Base-by-base conservation (phyloP, 1,139 yeast species). In the Saccharomyces hybrid region DNA sequence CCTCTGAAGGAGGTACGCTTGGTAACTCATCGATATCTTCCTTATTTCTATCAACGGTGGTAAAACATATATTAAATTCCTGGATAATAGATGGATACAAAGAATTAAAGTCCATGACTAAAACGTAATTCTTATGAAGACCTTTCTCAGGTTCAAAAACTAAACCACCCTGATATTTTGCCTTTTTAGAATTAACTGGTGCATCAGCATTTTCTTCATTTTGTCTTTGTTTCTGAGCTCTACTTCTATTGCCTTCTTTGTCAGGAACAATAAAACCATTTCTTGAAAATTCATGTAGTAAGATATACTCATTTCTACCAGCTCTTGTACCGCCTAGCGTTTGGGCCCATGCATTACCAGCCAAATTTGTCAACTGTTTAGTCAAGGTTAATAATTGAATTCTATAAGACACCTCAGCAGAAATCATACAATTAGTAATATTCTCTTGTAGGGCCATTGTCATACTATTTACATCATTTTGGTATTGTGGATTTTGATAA, bases 111-210 rank as follows among this genome's bases (percentile, higher is more conserved):
- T 95, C 99, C 98, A 95, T 91, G 29, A 95, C 99, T 62, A 93
- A 73, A 8, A 90, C 82, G 66, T 86, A 88, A 61, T 89, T 87
- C 67, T 89, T 90, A 69, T 93, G 97, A 50, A 95, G 76, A 1
- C 99, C 99, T 68, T 86, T 88, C 66, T 88, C 97, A 0, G 99
- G 99, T 60, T 93, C 99, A 71, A 95, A 88, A 48, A 95, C 99
- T 63, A 89, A 79, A 68, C 99, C 97, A 77, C 99, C 99, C 70
- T 88, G 91, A 70, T 76, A 95, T 69, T 90, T 90, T 23, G 95
- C 85, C 68, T 88, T 88, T 68, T 83, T 84, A 5, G 84, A 79
- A 2, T 80, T 75, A 0, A 76, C 70, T 5, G 77, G 78, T 50
- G 77, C 80, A 29, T 77, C 84, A 5, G 44, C 4, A 28, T 75